Evolutionary conservation across 2,329 filamentous ascomycete species (phyloP).

Genomic region (Podosphaera fusca): DNA sequence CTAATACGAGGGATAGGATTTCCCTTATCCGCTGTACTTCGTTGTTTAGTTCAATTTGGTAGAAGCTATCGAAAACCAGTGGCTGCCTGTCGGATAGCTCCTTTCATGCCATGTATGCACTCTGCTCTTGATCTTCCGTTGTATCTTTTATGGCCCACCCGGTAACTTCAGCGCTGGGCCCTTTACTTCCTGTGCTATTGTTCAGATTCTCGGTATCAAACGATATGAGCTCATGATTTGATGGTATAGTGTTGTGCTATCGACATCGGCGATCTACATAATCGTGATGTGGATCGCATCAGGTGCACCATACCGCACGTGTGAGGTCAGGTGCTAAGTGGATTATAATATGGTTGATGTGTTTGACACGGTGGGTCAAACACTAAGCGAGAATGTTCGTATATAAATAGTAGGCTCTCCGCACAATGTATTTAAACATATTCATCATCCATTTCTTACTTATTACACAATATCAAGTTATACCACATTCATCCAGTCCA

Average conservation of each 20-base stretch:
- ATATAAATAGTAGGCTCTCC: no score
- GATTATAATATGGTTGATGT: no score
- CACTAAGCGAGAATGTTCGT: no score
- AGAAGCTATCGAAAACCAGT: not conserved
- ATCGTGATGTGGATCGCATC: no score
- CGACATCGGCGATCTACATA: no score
- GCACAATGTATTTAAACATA: no score
- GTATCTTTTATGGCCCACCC: not conserved
- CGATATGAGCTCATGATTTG: not conserved
- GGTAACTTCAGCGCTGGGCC: not conserved
- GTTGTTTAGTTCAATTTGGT: not conserved
- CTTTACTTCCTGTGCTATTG: not conserved
- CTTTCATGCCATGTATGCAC: not conserved
- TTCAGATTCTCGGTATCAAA: not conserved
- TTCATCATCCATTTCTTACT: no score
- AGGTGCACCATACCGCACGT: no score
- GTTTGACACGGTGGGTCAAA: no score
- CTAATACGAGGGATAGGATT: not conserved
- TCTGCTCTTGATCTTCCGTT: not conserved
- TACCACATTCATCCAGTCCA: no score
- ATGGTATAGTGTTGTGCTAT: not conserved
- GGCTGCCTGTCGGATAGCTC: not conserved
- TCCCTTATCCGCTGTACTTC: not conserved
- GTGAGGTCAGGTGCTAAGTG: no score
- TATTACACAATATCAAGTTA: no score